Evolutionary conservation across 164 flowering plant species (phyloP).

Genomic region (Amborella trichopoda): DNA sequence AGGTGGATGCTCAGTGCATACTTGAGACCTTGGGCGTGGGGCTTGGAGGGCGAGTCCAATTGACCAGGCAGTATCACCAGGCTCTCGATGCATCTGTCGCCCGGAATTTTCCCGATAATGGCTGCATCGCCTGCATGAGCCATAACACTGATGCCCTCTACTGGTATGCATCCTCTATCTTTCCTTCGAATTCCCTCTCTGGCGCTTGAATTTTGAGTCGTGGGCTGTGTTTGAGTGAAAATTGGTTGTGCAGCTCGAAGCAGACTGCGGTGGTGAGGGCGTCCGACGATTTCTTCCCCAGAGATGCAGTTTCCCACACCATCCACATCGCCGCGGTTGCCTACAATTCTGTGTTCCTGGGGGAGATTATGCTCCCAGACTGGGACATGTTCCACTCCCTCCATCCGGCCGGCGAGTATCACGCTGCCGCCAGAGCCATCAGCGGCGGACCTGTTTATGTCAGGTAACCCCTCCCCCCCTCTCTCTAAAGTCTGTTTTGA

Average conservation of each 20-base stretch:
- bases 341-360: constrained; percentile 81
- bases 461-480: no score
- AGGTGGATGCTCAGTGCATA: constrained; percentile 91
- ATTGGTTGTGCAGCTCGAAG: constrained; percentile 46
- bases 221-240: neutral
- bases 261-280: constrained; percentile 90
- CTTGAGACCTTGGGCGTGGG: constrained; percentile 84
- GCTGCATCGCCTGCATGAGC: constrained; percentile 93
- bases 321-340: constrained; percentile 95
- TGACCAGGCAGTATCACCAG: constrained; percentile 72
- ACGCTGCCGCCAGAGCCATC: constrained; percentile 90
- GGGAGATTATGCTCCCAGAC: constrained; percentile 93
- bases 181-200: neutral
- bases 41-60: constrained; percentile 80
- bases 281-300: constrained; percentile 91
- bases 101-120: constrained; percentile 72
- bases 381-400: constrained; percentile 99
- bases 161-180: constrained; percentile 28
- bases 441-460: constrained; percentile 96
- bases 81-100: constrained; percentile 85
- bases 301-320: constrained; percentile 86
- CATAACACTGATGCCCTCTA: constrained; percentile 81
- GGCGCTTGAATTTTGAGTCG: neutral
- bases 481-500: no score
- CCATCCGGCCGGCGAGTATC: constrained; percentile 89